A percentile compares a stretch with the other conserved stretches of the same genome.
phyloP scores from a whole-genome alignment of 108 stramenopile species.

The Fistulifera solaris region DNA sequence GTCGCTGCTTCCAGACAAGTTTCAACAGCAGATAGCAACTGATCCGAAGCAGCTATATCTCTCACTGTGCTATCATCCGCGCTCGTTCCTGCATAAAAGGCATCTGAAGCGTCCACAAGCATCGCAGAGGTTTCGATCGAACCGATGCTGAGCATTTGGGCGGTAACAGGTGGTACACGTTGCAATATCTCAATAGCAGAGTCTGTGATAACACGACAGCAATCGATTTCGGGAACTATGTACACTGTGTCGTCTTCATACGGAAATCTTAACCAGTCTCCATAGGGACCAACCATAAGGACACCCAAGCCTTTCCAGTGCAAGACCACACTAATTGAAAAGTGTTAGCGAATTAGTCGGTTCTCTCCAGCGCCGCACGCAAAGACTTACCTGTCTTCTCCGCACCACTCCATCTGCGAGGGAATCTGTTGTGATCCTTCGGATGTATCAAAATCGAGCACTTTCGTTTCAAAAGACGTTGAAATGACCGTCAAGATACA shows the following conservation, averaged over 20 bases:
- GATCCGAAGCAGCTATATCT: conserved; percentile 46
- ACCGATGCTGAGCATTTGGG: conserved; percentile 75
- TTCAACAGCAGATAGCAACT: conserved; percentile 73
- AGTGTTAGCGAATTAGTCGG: conserved; percentile 4
- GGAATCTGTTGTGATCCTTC: conserved; percentile 63
- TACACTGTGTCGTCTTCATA: conserved; percentile 69
- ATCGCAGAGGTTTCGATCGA: conserved; percentile 91
- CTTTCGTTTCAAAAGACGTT: conserved; percentile 85
- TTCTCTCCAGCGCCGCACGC: too few species aligned
- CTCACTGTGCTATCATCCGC: conserved; percentile 37
- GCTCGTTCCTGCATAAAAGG: conserved; percentile 79
- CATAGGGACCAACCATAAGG: conserved; percentile 93
- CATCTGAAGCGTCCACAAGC: conserved; percentile 91
- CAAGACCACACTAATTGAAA: conserved; percentile 83
- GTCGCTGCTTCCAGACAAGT: conserved; percentile 81
- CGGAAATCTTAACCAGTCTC: conserved; percentile 89
- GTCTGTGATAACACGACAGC: conserved; percentile 84
- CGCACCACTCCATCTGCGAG: conserved; percentile 86
- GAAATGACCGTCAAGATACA: conserved; percentile 87
- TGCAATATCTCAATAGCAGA: conserved; percentile 81
- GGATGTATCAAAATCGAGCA: conserved; percentile 85
- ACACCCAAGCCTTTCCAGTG: conserved; percentile 91
- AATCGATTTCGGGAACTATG: conserved; percentile 90
- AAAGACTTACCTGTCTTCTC: conserved; percentile 91
- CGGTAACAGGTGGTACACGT: conserved; percentile 85